A percentile compares a stretch with the other conserved stretches of the same genome.
Evolutionary conservation across 2,329 filamentous ascomycete species (phyloP).

Genomic region (Meredithiella fracta): DNA sequence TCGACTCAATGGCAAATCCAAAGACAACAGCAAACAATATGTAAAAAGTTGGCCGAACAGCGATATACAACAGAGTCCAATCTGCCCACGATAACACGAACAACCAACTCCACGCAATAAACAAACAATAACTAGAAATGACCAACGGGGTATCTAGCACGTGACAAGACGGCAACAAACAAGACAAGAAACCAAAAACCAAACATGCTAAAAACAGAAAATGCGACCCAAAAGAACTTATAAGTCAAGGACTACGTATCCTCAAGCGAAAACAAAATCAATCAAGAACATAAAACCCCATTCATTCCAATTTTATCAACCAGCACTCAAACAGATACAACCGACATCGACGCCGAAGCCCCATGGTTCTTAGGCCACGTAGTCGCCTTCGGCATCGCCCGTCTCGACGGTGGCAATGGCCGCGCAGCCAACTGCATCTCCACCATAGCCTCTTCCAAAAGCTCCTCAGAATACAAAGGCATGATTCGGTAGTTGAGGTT

Average conservation of each 20-base stretch:
- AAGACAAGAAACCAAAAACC: neutral
- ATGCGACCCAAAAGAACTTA: neutral
- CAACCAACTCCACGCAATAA: neutral
- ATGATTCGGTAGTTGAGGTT: conserved; percentile 46
- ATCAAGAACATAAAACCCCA: neutral
- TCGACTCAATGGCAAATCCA: neutral
- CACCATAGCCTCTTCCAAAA: conserved; percentile 41
- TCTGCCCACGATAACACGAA: neutral
- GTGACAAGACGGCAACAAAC: neutral
- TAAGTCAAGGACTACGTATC: neutral
- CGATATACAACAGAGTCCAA: neutral
- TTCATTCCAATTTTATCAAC: neutral
- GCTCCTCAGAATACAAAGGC: conserved; percentile 38
- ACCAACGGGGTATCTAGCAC: conserved; percentile 4
- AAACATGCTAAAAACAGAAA: neutral
- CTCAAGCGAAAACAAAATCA: neutral
- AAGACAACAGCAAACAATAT: neutral
- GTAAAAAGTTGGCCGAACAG: neutral
- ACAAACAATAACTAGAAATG: neutral
- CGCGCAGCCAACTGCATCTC: conserved; percentile 46
- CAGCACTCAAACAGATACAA: neutral
- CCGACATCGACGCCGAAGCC: conserved; percentile 8
- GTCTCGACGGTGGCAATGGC: conserved; percentile 14
- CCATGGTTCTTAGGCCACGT: conserved; percentile 9
- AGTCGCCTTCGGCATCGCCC: neutral